Evolutionary conservation across 2,329 filamentous ascomycete genomes (phyloP).

Genomic region (Torrubiella hemipterigena): DNA sequence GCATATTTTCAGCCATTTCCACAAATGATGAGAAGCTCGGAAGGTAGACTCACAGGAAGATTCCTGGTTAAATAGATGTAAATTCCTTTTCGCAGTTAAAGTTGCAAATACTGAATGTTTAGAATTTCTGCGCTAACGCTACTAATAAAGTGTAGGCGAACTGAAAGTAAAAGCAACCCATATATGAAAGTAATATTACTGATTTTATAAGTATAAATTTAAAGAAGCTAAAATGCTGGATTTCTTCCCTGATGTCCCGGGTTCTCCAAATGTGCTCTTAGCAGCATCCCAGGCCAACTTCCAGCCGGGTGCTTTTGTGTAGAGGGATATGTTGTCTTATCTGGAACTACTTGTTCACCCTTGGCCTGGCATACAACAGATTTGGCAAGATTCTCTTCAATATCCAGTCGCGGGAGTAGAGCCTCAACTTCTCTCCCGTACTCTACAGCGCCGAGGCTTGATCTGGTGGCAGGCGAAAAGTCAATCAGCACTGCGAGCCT

Average conservation of each 20-base stretch:
- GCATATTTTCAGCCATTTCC: too few relatives aligned
- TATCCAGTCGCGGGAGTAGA: slow-evolving; percentile 13
- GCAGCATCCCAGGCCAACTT: slow-evolving; percentile 19
- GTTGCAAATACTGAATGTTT: too few relatives aligned
- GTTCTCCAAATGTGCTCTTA: slow-evolving; percentile 17
- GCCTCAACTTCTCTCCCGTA: slow-evolving; percentile 10
- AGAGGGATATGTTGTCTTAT: slow-evolving; percentile 13
- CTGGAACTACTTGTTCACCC: slow-evolving; percentile 7
- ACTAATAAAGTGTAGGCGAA: too few relatives aligned
- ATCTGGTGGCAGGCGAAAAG: slow-evolving; percentile 12
- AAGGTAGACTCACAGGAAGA: too few relatives aligned
- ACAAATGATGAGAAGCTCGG: too few relatives aligned
- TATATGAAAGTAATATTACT: too few relatives aligned
- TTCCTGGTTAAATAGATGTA: too few relatives aligned
- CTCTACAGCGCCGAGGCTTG: slow-evolving; percentile 1
- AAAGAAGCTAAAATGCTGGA: slow-evolving; percentile 18
- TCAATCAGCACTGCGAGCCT: slow-evolving; percentile 19
- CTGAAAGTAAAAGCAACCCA: too few relatives aligned
- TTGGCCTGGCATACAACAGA: slow-evolving; percentile 16
- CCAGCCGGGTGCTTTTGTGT: slow-evolving; percentile 16
- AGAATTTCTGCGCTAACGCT: too few relatives aligned
- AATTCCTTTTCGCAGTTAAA: too few relatives aligned
- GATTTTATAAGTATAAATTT: too few relatives aligned
- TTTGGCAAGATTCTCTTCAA: slow-evolving; percentile 14
- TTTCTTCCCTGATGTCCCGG: slow-evolving; percentile 14